Evolutionary conservation across 2,329 filamentous ascomycete species (phyloP).

Genomic region (Pseudocercospora macadamiae): DNA sequence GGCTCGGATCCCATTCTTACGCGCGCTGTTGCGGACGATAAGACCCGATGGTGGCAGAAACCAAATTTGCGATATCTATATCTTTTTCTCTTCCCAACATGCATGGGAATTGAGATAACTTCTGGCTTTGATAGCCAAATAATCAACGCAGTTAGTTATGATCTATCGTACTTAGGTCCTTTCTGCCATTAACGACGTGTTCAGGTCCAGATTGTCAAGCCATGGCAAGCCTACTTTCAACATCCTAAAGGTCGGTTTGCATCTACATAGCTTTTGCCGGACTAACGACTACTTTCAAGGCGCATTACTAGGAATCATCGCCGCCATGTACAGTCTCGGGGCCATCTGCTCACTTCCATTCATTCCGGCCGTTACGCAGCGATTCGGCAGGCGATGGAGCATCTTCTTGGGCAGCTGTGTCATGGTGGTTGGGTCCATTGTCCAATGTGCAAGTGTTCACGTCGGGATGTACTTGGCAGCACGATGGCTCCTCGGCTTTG

Average conservation of each 20-base stretch:
- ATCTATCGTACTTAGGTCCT: too few species aligned
- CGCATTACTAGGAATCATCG: conserved; percentile 57
- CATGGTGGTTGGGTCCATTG: conserved; percentile 59
- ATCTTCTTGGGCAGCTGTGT: conserved; percentile 59
- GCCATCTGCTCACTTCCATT: conserved; percentile 62
- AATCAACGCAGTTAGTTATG: too few species aligned
- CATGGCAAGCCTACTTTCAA: conserved; percentile 43
- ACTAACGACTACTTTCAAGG: too few species aligned
- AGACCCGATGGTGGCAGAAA: conserved; percentile 59
- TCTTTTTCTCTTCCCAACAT: conserved; percentile 61
- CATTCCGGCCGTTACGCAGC: conserved; percentile 59
- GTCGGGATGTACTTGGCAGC: conserved; percentile 63
- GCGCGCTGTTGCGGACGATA: conserved; percentile 43
- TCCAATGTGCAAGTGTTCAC: conserved; percentile 57
- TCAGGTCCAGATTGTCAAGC: conserved; percentile 20
- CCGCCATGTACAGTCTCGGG: conserved; percentile 63
- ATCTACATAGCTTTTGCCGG: too few species aligned
- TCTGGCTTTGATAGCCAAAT: conserved; percentile 61
- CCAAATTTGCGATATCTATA: conserved; percentile 62
- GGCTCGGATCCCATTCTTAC: conserved; percentile 29
- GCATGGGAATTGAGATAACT: conserved; percentile 66
- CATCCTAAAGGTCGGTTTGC: too few species aligned
- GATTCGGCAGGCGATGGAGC: conserved; percentile 59
- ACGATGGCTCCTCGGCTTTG: conserved; percentile 63
- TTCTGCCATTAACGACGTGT: too few species aligned